A percentile compares a stretch with the other conserved stretches of the same genome.
These are phyloP conservation scores for Xerocomellus intermedius DNA, from an alignment of 768 basidiomycete genomes.

Conservation along the genomic window DNA sequence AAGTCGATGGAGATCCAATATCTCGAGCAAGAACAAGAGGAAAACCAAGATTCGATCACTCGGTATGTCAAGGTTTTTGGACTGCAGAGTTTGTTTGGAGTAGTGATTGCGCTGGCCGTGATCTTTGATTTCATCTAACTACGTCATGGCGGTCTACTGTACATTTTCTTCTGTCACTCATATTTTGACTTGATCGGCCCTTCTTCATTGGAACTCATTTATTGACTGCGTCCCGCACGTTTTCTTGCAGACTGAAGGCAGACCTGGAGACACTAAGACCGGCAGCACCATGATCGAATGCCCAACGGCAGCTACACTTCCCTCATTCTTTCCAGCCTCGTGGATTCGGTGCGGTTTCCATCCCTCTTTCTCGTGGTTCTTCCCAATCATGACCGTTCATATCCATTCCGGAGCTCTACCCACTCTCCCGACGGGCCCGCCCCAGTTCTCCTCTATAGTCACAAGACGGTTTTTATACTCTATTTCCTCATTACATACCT, in stretches of 20 bases:
- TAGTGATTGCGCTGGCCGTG: slow-evolving; percentile 51
- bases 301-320: slow-evolving; percentile 6
- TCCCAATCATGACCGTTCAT: slow-evolving; percentile 10
- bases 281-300: slow-evolving; percentile 27
- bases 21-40: slow-evolving; percentile 77
- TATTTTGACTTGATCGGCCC: slow-evolving; percentile 14
- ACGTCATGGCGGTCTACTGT: slow-evolving; percentile 17
- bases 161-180: slow-evolving; percentile 16
- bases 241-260: slow-evolving; percentile 60
- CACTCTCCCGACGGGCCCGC: not conserved
- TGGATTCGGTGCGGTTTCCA: slow-evolving; percentile 35
- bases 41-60: slow-evolving; percentile 69
- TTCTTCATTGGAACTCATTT: slow-evolving; percentile 31
- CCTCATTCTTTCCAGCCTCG: slow-evolving; percentile 28
- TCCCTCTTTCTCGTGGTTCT: slow-evolving; percentile 24
- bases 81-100: slow-evolving; percentile 55
- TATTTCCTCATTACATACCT: slow-evolving; percentile 29
- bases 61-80: slow-evolving; percentile 71
- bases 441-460: not conserved
- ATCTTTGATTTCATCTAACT: slow-evolving; percentile 52
- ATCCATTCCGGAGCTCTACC: slow-evolving; percentile 10
- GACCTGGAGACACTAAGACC: slow-evolving; percentile 54
- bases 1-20: slow-evolving; percentile 82
- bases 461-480: slow-evolving; percentile 23
- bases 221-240: slow-evolving; percentile 34